phyloP scores from a whole-genome alignment of 768 basidiomycete genomes.

The Coprinopsis sp. region DNA sequence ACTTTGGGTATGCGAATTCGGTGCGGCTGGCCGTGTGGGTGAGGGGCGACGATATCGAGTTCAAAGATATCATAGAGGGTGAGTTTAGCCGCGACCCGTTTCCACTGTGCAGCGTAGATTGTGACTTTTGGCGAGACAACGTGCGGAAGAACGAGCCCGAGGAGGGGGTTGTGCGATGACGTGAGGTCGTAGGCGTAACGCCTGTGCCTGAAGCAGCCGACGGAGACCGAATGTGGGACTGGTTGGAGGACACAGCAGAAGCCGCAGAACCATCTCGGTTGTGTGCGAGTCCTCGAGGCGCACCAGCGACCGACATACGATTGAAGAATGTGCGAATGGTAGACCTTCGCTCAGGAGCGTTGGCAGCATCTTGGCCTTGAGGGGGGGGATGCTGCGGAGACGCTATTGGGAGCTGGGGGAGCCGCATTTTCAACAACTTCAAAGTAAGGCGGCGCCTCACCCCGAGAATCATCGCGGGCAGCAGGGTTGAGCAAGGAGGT shows the following conservation, averaged over 20 bases:
- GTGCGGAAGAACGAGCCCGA: slow-evolving; percentile 37
- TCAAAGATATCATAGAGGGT: slow-evolving; percentile 65
- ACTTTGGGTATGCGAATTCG: slow-evolving; percentile 62
- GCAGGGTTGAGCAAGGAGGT: slow-evolving; percentile 24
- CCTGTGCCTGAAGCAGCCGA: too few relatives aligned
- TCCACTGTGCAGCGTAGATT: slow-evolving; percentile 30
- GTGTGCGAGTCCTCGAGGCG: slow-evolving; percentile 21
- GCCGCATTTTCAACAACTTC: slow-evolving; percentile 38
- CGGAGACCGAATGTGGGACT: too few relatives aligned
- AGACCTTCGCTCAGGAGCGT: slow-evolving; percentile 32
- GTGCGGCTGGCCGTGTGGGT: slow-evolving; percentile 69
- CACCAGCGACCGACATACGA: slow-evolving; percentile 28
- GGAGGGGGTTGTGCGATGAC: slow-evolving; percentile 35
- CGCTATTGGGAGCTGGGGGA: not conserved
- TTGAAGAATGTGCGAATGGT: slow-evolving; percentile 44
- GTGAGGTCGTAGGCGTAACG: slow-evolving; percentile 13
- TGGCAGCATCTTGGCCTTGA: too few relatives aligned
- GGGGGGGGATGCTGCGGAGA: too few relatives aligned
- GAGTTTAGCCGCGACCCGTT: slow-evolving; percentile 44
- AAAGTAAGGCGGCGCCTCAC: slow-evolving; percentile 65
- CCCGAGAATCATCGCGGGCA: too few relatives aligned
- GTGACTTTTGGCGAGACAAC: slow-evolving; percentile 43
- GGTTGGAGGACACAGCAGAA: slow-evolving; percentile 22
- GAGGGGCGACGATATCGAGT: slow-evolving; percentile 72
- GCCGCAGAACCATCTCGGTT: slow-evolving; percentile 26